Evolutionary conservation across 345 rosid species (phyloP).

Genomic region (Diplotaxis tenuifolia): DNA sequence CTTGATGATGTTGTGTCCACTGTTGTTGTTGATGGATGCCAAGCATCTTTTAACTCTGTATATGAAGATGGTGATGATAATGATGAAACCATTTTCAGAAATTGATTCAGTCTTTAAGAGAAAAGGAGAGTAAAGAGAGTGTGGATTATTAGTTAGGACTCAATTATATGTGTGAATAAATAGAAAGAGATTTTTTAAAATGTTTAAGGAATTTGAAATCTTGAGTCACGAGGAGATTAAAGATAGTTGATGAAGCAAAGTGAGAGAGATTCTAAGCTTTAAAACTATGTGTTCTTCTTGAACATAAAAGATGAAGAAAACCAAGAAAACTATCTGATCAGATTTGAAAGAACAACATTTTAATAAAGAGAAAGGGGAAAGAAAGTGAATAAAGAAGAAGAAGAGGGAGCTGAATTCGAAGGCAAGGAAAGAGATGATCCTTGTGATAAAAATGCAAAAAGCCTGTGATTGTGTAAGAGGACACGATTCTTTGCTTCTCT

Average conservation of each 20-base stretch:
- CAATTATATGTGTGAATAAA: not conserved
- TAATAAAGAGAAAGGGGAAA: slow-evolving; percentile 22
- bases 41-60: slow-evolving; percentile 38
- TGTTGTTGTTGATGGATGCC: slow-evolving; percentile 41
- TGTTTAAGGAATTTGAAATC: slow-evolving; percentile 20
- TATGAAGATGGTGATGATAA: slow-evolving; percentile 25
- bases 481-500: slow-evolving; percentile 41
- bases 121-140: slow-evolving; percentile 22
- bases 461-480: slow-evolving; percentile 37
- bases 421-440: slow-evolving; percentile 32
- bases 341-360: not conserved
- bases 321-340: slow-evolving; percentile 16
- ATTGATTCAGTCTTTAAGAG: slow-evolving; percentile 10
- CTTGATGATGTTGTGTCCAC: slow-evolving; percentile 51
- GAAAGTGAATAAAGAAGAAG: slow-evolving; percentile 37
- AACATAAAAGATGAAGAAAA: slow-evolving; percentile 22
- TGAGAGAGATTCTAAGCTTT: slow-evolving; percentile 39
- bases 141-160: not conserved
- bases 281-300: slow-evolving; percentile 32
- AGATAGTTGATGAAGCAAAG: slow-evolving; percentile 22
- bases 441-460: slow-evolving; percentile 19
- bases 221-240: slow-evolving; percentile 19
- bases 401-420: slow-evolving; percentile 40
- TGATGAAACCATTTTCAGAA: slow-evolving; percentile 19
- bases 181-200: slow-evolving; percentile 6